phyloP scores from a whole-genome alignment of 352 stramenopile species.

The Phytopythium cucurbitacearum region DNA sequence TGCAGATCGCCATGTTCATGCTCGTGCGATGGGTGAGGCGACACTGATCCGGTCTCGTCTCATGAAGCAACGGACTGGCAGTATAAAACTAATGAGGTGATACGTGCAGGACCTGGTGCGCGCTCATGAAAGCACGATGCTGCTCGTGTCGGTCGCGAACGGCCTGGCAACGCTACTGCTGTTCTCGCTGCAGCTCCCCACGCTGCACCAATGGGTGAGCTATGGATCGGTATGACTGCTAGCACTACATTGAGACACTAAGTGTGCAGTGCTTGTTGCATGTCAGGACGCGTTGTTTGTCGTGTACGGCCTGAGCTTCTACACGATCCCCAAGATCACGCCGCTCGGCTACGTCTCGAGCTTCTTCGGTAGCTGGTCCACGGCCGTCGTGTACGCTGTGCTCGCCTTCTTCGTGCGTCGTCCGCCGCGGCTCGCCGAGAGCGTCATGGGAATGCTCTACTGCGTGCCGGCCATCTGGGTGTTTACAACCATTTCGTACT shows the following conservation, averaged over 20 bases:
- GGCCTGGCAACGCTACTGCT: constrained; percentile 65
- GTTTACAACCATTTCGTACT: constrained; percentile 86
- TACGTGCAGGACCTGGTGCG: constrained; percentile 48
- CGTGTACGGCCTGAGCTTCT: constrained; percentile 82
- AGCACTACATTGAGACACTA: neutral
- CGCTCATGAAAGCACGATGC: constrained; percentile 66
- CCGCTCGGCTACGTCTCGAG: constrained; percentile 74
- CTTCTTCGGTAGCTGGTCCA: constrained; percentile 67
- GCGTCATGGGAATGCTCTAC: constrained; percentile 63
- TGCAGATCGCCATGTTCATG: constrained; percentile 72
- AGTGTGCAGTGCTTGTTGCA: constrained; percentile 1
- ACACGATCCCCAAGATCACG: constrained; percentile 83
- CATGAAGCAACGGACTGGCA: neutral
- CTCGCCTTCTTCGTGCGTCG: constrained; percentile 57
- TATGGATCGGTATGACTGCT: neutral
- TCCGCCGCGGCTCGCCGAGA: constrained; percentile 34
- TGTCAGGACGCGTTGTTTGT: constrained; percentile 74
- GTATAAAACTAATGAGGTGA: neutral
- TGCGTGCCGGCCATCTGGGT: constrained; percentile 69
- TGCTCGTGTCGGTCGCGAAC: constrained; percentile 68
- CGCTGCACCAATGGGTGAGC: constrained; percentile 77
- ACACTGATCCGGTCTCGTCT: neutral
- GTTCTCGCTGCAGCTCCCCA: constrained; percentile 62
- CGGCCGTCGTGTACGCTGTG: constrained; percentile 43
- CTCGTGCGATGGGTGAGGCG: constrained; percentile 57